phyloP scores from a whole-genome alignment of 768 basidiomycete genomes.

The Trametes sanguinea region DNA sequence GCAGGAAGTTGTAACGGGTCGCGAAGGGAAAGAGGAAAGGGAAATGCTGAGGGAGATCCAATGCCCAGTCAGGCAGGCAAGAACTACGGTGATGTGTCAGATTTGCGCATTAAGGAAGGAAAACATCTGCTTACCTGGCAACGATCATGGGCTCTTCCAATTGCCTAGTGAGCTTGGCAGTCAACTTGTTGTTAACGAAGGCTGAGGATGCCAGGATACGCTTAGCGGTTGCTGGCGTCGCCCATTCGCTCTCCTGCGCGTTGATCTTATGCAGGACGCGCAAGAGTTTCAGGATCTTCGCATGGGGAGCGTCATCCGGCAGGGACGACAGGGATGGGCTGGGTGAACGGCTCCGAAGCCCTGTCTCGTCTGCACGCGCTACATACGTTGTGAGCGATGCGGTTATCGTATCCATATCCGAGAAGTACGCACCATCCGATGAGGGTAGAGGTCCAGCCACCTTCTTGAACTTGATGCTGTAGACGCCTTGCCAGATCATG shows the following conservation, averaged over 20 bases:
- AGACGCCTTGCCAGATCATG: conserved; percentile 87
- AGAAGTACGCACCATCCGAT: conserved; percentile 53
- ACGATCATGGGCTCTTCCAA: conserved; percentile 99
- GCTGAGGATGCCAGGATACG: conserved; percentile 73
- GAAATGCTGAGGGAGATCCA: conserved; percentile 94
- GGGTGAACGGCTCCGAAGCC: conserved; percentile 57
- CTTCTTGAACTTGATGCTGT: conserved; percentile 93
- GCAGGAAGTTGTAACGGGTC: conserved; percentile 94
- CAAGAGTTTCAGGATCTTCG: conserved; percentile 88
- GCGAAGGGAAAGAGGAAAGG: conserved; percentile 99
- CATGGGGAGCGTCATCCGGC: conserved; percentile 80
- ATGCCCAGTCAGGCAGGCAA: conserved; percentile 96
- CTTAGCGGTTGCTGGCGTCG: conserved; percentile 49
- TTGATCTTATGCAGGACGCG: conserved; percentile 87
- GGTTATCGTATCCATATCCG: neutral
- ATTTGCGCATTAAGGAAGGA: neutral
- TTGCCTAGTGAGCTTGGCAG: conserved; percentile 96
- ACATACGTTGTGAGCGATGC: neutral
- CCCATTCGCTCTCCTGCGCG: conserved; percentile 67
- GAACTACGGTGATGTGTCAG: conserved; percentile 51
- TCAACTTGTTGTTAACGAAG: conserved; percentile 97
- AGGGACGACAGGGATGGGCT: conserved; percentile 75
- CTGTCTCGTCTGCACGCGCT: conserved; percentile 45
- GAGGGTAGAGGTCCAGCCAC: conserved; percentile 76
- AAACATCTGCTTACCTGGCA: conserved; percentile 64